Percentiles rank a stretch among this genome's conserved stretches.
These are phyloP conservation scores for Cercospora beticola DNA, from an alignment of 2,329 filamentous ascomycete species.

Conservation along the genomic window DNA sequence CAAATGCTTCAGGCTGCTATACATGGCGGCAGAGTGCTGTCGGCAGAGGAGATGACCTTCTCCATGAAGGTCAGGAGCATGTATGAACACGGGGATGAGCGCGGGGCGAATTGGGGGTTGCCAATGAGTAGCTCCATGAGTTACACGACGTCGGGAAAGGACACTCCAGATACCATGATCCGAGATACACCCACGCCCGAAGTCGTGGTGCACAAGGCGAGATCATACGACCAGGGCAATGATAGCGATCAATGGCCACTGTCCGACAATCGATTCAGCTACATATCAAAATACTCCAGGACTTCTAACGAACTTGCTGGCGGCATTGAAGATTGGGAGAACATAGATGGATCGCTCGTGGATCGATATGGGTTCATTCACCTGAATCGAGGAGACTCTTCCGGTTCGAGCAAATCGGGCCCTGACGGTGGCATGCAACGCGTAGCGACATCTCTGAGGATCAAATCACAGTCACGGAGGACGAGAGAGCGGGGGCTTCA, in stretches of 20 bases:
- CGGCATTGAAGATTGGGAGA: slow-evolving; percentile 65
- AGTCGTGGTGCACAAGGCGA: slow-evolving; percentile 10
- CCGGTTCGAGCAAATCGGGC: slow-evolving; percentile 16
- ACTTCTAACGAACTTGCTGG: slow-evolving; percentile 60
- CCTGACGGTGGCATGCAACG: slow-evolving; percentile 48
- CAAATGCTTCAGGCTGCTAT: slow-evolving; percentile 41
- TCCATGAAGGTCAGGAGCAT: slow-evolving; percentile 63
- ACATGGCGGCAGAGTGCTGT: slow-evolving; percentile 51
- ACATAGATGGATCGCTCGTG: slow-evolving; percentile 59
- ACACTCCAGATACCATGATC: slow-evolving; percentile 15
- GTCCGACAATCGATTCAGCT: slow-evolving; percentile 21
- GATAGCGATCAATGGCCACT: slow-evolving; percentile 16
- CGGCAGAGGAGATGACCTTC: slow-evolving; percentile 63
- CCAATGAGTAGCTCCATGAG: slow-evolving; percentile 12
- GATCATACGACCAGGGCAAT: slow-evolving; percentile 2
- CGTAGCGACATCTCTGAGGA: slow-evolving; percentile 59
- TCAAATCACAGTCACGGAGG: slow-evolving; percentile 57
- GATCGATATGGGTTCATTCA: slow-evolving; percentile 67
- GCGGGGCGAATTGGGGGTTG: slow-evolving; percentile 47
- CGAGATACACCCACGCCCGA: slow-evolving; percentile 18
- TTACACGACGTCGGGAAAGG: slow-evolving; percentile 7
- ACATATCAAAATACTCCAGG: slow-evolving; percentile 32
- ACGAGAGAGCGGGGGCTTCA: slow-evolving; percentile 49
- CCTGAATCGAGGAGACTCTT: slow-evolving; percentile 42
- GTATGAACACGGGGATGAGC: slow-evolving; percentile 63